Percentiles rank a stretch among this genome's conserved stretches.
These are phyloP conservation scores for Kurtzmaniella fragi DNA, from an alignment of 805 yeast genomes.

Conservation along the genomic window DNA sequence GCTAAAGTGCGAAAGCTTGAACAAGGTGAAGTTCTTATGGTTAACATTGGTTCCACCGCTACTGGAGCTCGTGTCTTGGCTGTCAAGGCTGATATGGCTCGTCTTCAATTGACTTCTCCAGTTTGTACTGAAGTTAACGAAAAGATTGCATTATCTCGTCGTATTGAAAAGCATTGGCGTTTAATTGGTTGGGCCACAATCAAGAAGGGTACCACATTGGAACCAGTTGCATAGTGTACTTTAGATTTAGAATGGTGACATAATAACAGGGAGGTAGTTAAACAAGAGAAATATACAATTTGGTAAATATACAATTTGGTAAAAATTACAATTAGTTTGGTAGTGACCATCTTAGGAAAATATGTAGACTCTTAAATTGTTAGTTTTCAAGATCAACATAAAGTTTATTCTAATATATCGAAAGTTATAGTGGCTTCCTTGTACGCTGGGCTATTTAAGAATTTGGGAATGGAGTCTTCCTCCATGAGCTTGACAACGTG, in stretches of 20 bases:
- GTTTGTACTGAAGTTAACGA: conserved; percentile 98
- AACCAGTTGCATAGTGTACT: conserved; percentile 51
- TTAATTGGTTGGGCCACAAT: conserved; percentile 99
- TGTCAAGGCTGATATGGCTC: conserved; percentile 98
- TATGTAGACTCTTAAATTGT: no score
- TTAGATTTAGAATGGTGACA: conserved; percentile 1
- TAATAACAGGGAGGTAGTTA: no score
- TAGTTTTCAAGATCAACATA: no score
- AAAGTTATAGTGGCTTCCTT: conserved; percentile 10
- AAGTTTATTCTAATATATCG: background rate
- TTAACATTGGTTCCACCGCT: conserved; percentile 97
- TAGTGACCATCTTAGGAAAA: no score
- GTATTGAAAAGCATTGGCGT: conserved; percentile 99
- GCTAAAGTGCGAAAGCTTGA: conserved; percentile 95
- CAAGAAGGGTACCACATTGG: conserved; percentile 86
- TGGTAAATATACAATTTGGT: no score
- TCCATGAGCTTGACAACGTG: conserved; percentile 60
- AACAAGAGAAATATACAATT: no score
- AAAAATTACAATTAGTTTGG: no score
- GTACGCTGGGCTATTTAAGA: conserved; percentile 32
- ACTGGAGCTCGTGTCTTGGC: conserved; percentile 99
- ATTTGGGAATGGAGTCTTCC: conserved; percentile 69
- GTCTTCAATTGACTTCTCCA: conserved; percentile 92
- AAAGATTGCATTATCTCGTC: conserved; percentile 97
- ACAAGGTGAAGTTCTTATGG: conserved; percentile 95